Percentiles rank a stretch among this genome's conserved stretches.
Conservation (phyloP, 805 yeast species). For the Candida parachauliodes region DNA sequence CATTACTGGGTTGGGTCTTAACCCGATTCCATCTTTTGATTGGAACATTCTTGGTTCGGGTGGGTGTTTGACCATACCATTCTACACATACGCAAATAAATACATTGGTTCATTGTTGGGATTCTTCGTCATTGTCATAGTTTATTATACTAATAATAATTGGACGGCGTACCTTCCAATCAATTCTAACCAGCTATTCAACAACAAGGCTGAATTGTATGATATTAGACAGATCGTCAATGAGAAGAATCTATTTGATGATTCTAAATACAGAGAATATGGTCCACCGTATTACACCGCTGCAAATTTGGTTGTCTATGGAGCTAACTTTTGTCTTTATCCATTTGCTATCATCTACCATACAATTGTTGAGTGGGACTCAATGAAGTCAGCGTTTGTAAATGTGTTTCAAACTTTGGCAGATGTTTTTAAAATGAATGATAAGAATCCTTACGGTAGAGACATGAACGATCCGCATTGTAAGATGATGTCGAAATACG, state of each 20-base stretch:
- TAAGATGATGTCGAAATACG: slow-evolving; percentile 54
- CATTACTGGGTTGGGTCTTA: slow-evolving; percentile 36
- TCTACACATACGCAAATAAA: slow-evolving; percentile 39
- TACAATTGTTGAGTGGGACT: slow-evolving; percentile 42
- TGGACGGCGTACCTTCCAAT: slow-evolving; percentile 52
- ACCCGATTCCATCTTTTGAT: slow-evolving; percentile 42
- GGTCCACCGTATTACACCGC: slow-evolving; percentile 69
- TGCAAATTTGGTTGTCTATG: slow-evolving; percentile 56
- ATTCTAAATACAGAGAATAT: slow-evolving; percentile 44
- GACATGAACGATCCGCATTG: slow-evolving; percentile 48
- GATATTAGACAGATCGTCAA: slow-evolving; percentile 46
- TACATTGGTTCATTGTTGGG: slow-evolving; percentile 35
- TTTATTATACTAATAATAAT: slow-evolving; percentile 45
- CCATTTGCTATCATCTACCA: slow-evolving; percentile 55
- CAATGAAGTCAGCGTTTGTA: slow-evolving; percentile 36
- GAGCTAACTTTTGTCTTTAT: slow-evolving; percentile 53
- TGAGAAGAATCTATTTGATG: slow-evolving; percentile 42
- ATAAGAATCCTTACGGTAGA: slow-evolving; percentile 17
- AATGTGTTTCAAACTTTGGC: slow-evolving; percentile 29
- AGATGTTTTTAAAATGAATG: slow-evolving; percentile 21
- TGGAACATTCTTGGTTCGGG: slow-evolving; percentile 39
- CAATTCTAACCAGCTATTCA: slow-evolving; percentile 49
- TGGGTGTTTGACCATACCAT: slow-evolving; percentile 40
- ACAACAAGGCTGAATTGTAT: slow-evolving; percentile 48
- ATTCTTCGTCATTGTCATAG: slow-evolving; percentile 27